These are phyloP conservation scores for Coemansia furcata DNA, from an alignment of 192 early-diverging fungal genomes.

Conservation along the genomic window DNA sequence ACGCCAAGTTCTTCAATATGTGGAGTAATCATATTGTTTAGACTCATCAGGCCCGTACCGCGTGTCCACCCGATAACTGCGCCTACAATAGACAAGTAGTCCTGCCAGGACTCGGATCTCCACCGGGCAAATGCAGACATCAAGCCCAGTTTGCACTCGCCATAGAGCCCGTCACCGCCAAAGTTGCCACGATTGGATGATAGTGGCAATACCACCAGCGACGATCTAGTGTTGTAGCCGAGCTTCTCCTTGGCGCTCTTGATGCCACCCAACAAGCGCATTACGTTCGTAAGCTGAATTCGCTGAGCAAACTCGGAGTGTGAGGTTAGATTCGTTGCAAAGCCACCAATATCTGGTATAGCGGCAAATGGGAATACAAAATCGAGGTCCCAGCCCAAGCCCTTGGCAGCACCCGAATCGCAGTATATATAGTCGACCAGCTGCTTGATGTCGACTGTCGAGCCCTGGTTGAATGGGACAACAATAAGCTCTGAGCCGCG, in stretches of 20 bases:
- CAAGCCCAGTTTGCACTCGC: slow-evolving; percentile 88
- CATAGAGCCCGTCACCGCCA: slow-evolving; percentile 88
- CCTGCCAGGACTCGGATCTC: slow-evolving; percentile 83
- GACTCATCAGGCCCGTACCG: slow-evolving; percentile 89
- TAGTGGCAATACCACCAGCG: slow-evolving; percentile 81
- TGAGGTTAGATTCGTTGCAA: slow-evolving; percentile 73
- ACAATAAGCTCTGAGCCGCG: slow-evolving; percentile 81
- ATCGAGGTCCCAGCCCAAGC: slow-evolving; percentile 84
- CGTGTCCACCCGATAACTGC: slow-evolving; percentile 96
- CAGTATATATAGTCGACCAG: slow-evolving; percentile 83
- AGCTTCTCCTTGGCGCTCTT: slow-evolving; percentile 78
- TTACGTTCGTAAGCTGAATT: slow-evolving; percentile 89
- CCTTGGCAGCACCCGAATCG: slow-evolving; percentile 38
- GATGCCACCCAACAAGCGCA: slow-evolving; percentile 80
- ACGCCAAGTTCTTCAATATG: slow-evolving; percentile 81
- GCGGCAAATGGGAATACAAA: slow-evolving; percentile 92
- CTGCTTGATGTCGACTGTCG: slow-evolving; percentile 72
- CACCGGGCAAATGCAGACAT: slow-evolving; percentile 89
- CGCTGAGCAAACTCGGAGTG: slow-evolving; percentile 87
- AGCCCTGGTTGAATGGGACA: slow-evolving; percentile 93
- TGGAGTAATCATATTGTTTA: slow-evolving; percentile 82
- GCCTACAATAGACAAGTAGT: slow-evolving; percentile 82
- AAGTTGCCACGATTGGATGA: slow-evolving; percentile 95
- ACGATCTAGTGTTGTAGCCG: slow-evolving; percentile 77
- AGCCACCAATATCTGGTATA: slow-evolving; percentile 79